A percentile compares a stretch with the other conserved stretches of the same genome.
Evolutionary conservation across 2,329 filamentous ascomycete species (phyloP).

Genomic region (Diaporthe humulicola): DNA sequence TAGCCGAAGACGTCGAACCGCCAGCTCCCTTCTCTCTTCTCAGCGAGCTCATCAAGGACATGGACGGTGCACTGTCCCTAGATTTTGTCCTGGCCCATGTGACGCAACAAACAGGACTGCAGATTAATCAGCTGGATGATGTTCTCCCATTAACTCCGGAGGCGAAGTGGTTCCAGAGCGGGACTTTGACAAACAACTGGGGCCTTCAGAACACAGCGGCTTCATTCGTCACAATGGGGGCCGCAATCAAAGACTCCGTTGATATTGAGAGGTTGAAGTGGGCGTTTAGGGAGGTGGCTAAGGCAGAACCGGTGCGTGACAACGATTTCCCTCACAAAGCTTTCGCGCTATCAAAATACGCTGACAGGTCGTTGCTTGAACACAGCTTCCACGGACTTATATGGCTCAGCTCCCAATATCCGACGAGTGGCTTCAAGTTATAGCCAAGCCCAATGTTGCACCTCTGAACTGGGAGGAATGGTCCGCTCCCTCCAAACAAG

Average conservation of each 20-base stretch:
- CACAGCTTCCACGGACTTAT: slow-evolving; percentile 13
- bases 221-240: slow-evolving; percentile 8
- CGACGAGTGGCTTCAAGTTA: slow-evolving; percentile 12
- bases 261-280: slow-evolving; percentile 19
- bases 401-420: background rate
- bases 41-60: background rate
- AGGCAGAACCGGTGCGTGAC: slow-evolving; percentile 10
- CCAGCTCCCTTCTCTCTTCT: slow-evolving; percentile 19
- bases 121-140: slow-evolving; percentile 10
- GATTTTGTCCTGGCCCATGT: background rate
- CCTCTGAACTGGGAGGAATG: slow-evolving; percentile 18
- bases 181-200: background rate
- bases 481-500: slow-evolving; percentile 15
- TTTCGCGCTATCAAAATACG: background rate
- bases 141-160: slow-evolving; percentile 1
- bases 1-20: background rate
- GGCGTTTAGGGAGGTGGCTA: slow-evolving; percentile 19
- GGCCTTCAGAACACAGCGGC: background rate
- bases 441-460: background rate
- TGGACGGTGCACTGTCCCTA: background rate
- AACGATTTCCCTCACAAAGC: background rate
- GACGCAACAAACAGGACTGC: background rate
- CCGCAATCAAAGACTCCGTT: background rate
- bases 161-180: slow-evolving; percentile 3
- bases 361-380: background rate